Evolutionary conservation across 768 basidiomycete species (phyloP).

Genomic region (Mycena metata): DNA sequence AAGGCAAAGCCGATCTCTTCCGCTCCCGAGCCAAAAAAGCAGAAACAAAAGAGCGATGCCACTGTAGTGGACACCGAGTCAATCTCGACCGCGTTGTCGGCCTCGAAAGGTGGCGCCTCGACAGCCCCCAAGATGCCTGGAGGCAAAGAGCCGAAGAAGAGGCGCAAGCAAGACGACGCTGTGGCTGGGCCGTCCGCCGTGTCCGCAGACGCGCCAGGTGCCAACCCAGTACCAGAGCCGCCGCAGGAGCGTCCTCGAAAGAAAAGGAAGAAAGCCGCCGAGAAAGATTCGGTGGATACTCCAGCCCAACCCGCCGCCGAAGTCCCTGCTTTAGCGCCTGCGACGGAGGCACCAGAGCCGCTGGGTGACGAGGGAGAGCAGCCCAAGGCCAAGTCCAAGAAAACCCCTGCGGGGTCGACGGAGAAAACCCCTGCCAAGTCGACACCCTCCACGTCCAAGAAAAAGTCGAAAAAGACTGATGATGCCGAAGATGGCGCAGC

Average conservation of each 20-base stretch:
- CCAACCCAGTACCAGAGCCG: background rate
- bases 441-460: slow-evolving; percentile 11
- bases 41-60: slow-evolving; percentile 14
- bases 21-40: slow-evolving; percentile 2
- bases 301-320: background rate
- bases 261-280: slow-evolving; percentile 27
- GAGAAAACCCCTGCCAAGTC: slow-evolving; percentile 4
- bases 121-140: background rate
- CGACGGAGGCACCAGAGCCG: background rate
- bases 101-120: background rate
- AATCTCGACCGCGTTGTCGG: background rate
- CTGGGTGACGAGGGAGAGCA: slow-evolving; percentile 4
- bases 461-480: slow-evolving; percentile 31
- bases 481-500: slow-evolving; percentile 2
- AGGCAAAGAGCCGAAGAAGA: slow-evolving; percentile 39
- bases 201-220: slow-evolving; percentile 23
- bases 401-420: too few species aligned
- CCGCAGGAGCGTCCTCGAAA: slow-evolving; percentile 29
- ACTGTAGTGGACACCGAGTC: background rate
- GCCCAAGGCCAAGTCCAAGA: slow-evolving; percentile 28
- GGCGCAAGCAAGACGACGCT: slow-evolving; percentile 26
- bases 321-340: background rate
- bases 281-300: background rate
- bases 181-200: too few species aligned
- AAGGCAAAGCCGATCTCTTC: background rate